These are phyloP conservation scores for Casuarina cunninghamiana DNA, from an alignment of 306 rosid species.

Conservation along the genomic window DNA sequence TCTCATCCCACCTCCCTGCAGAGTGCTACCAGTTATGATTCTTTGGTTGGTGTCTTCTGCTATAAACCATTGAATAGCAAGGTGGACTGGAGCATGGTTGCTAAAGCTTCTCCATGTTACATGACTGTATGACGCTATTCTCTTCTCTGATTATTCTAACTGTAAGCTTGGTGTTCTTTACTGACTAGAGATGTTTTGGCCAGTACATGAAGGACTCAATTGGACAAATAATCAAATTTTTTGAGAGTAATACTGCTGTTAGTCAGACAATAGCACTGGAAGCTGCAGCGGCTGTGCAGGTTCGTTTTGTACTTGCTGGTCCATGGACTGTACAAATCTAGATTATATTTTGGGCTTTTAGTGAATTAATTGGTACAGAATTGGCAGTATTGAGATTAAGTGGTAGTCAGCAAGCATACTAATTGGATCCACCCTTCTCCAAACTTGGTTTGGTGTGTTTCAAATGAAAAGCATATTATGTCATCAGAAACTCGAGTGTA, in stretches of 20 bases:
- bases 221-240: slow-evolving; percentile 76
- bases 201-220: slow-evolving; percentile 91
- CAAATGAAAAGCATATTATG: not conserved
- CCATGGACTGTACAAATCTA: too few species aligned
- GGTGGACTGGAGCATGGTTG: slow-evolving; percentile 97
- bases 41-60: slow-evolving; percentile 71
- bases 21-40: slow-evolving; percentile 83
- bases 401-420: not conserved
- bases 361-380: too few species aligned
- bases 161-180: slow-evolving; percentile 23
- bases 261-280: slow-evolving; percentile 89
- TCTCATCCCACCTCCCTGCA: slow-evolving; percentile 43
- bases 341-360: too few species aligned
- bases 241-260: slow-evolving; percentile 70
- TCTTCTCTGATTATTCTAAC: slow-evolving; percentile 20
- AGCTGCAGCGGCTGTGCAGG: slow-evolving; percentile 99
- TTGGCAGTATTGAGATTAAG: not conserved
- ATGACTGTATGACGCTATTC: slow-evolving; percentile 72
- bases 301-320: slow-evolving; percentile 27
- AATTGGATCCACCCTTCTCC: not conserved
- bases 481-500: not conserved
- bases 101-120: slow-evolving; percentile 96
- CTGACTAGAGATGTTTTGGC: slow-evolving; percentile 33
- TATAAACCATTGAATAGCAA: slow-evolving; percentile 77
- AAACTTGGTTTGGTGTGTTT: not conserved